phyloP scores from a whole-genome alignment of 148 eudicot genomes.

The Selenicereus undatus region DNA sequence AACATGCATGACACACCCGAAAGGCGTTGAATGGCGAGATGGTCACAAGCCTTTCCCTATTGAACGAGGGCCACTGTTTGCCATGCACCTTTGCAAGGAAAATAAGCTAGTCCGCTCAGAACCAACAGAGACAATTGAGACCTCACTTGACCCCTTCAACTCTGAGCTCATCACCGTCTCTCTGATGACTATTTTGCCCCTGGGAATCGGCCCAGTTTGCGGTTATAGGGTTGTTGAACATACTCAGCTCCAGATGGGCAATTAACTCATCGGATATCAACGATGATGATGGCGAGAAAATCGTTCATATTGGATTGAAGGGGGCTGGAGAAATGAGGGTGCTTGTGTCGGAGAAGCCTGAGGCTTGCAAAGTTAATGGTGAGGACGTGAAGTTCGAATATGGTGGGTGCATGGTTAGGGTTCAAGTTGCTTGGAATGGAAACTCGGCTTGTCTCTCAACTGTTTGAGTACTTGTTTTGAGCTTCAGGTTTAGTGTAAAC shows the following conservation, averaged over 20 bases:
- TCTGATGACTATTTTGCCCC: constrained; percentile 36
- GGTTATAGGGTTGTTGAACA: constrained; percentile 42
- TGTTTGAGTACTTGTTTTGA: constrained; percentile 40
- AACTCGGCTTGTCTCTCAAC: constrained; percentile 21
- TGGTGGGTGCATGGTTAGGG: constrained; percentile 33
- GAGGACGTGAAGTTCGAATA: constrained; percentile 33
- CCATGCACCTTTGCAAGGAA: constrained; percentile 48
- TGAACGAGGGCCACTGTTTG: constrained; percentile 41
- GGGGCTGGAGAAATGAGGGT: constrained; percentile 40
- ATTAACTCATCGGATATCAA: constrained; percentile 31
- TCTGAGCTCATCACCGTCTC: constrained; percentile 75
- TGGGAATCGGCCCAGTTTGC: constrained; percentile 47
- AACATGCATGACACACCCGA: constrained; percentile 41
- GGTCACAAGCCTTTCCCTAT: constrained; percentile 48
- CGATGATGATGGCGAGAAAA: constrained; percentile 28
- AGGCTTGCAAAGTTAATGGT: constrained; percentile 31
- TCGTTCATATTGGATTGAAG: constrained; percentile 50
- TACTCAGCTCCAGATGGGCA: constrained; percentile 44
- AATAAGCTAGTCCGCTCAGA: constrained; percentile 50
- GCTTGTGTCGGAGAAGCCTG: constrained; percentile 35
- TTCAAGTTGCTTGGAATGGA: constrained; percentile 39
- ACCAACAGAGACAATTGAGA: constrained; percentile 36
- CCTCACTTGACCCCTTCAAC: constrained; percentile 63
- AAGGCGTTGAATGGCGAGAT: constrained; percentile 70
- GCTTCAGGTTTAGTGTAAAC: background rate